Conservation (phyloP, 257 asterid genomes). For the Solanum sitiens region DNA sequence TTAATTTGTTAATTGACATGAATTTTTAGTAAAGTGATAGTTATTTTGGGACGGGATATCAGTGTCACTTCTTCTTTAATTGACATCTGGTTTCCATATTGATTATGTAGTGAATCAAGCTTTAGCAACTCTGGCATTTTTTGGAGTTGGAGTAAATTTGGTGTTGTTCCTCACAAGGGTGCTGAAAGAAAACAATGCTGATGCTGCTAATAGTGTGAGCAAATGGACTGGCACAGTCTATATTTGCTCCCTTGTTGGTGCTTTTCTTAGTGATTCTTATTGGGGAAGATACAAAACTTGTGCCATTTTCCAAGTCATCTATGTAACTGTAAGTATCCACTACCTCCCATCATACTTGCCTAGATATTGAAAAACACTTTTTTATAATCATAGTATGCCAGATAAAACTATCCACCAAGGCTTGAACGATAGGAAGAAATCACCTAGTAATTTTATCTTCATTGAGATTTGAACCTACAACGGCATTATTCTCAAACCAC, state of each 20-base stretch:
- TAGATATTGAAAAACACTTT: background rate
- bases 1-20: background rate
- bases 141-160: conserved; percentile 87
- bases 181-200: conserved; percentile 71
- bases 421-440: background rate
- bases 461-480: background rate
- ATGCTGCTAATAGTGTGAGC: conserved; percentile 91
- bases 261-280: conserved; percentile 87
- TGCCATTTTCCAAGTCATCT: conserved; percentile 77
- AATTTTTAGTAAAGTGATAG: no score
- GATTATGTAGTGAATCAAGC: conserved; percentile 78
- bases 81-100: background rate
- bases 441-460: background rate
- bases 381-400: background rate
- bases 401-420: background rate
- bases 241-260: conserved; percentile 91
- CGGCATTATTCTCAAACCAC: background rate
- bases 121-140: conserved; percentile 91
- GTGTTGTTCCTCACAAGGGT: conserved; percentile 88
- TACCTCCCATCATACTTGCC: background rate
- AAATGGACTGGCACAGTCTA: conserved; percentile 97
- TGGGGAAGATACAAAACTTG: conserved; percentile 96
- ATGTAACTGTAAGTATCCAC: conserved; percentile 48
- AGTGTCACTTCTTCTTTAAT: background rate
- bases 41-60: background rate